These are phyloP conservation scores for Boletus subcaerulescens DNA, from an alignment of 768 basidiomycete species.

Conservation along the genomic window DNA sequence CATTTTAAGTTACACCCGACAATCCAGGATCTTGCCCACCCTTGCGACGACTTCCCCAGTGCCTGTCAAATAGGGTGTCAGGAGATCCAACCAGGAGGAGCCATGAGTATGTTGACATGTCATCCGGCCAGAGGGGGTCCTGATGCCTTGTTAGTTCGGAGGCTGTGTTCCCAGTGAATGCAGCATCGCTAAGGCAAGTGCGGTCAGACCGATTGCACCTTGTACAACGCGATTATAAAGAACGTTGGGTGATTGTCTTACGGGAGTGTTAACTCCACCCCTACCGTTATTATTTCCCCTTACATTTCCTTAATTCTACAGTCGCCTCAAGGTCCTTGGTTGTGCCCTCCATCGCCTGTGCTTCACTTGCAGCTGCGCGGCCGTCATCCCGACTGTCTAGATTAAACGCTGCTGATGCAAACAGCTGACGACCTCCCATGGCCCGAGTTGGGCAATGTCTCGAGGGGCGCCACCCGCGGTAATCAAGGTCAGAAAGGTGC, in stretches of 20 bases:
- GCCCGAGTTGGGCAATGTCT: constrained; percentile 84
- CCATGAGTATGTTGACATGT: constrained; percentile 37
- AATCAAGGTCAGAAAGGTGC: constrained; percentile 87
- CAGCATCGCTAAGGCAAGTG: constrained; percentile 35
- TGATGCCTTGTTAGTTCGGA: constrained; percentile 29
- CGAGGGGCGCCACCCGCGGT: constrained; percentile 77
- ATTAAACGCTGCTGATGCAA: constrained; percentile 32
- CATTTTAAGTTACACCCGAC: constrained; percentile 27
- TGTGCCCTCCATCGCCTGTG: constrained; percentile 11
- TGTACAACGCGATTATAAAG: constrained; percentile 36
- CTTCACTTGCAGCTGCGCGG: constrained; percentile 3
- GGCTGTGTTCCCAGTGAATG: constrained; percentile 33
- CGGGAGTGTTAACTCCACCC: constrained; percentile 37
- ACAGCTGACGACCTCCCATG: constrained; percentile 74
- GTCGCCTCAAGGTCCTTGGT: constrained; percentile 12
- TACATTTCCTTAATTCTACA: constrained; percentile 16
- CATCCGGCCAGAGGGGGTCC: constrained; percentile 29
- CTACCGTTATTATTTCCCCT: constrained; percentile 26
- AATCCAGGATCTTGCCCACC: constrained; percentile 30
- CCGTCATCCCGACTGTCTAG: constrained; percentile 5
- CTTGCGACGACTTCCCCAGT: constrained; percentile 25
- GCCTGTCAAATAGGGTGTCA: constrained; percentile 33
- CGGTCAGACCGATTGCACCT: constrained; percentile 25
- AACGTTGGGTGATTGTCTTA: constrained; percentile 34
- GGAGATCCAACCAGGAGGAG: constrained; percentile 23